These are phyloP conservation scores for Rhytidiadelphus loreus DNA, from an alignment of 225 moss, liverwort and hornwort genomes.

Conservation along the genomic window DNA sequence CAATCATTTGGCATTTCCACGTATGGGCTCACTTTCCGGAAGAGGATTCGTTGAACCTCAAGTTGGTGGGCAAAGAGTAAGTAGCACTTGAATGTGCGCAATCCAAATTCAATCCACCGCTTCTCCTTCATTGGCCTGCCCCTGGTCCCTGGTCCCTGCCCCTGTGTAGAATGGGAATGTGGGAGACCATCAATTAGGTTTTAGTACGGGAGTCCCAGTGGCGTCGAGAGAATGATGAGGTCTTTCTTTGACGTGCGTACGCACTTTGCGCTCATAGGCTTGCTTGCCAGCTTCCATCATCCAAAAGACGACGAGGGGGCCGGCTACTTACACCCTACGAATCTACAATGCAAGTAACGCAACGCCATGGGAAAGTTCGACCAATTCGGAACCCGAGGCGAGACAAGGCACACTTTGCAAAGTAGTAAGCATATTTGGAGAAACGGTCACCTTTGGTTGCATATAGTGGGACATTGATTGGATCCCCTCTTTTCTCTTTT, in stretches of 20 bases:
- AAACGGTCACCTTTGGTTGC: not conserved
- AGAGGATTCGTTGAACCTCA: too few relatives aligned
- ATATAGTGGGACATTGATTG: not conserved
- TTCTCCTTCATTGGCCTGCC: not conserved
- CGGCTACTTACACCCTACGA: too few relatives aligned
- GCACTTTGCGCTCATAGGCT: not conserved
- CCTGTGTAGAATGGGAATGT: not conserved
- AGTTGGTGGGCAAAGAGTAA: not conserved
- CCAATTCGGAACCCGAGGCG: not conserved
- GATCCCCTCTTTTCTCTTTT: not conserved
- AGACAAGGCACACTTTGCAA: accelerated
- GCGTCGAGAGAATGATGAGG: not conserved
- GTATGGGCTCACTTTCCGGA: too few relatives aligned
- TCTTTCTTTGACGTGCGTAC: not conserved
- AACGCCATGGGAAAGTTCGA: not conserved
- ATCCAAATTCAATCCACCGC: not conserved
- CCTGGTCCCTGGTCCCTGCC: too few relatives aligned
- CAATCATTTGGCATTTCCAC: not conserved
- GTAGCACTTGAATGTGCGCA: not conserved
- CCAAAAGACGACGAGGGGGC: too few relatives aligned
- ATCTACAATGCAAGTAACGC: too few relatives aligned
- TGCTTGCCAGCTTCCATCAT: not conserved
- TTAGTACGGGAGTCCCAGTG: not conserved
- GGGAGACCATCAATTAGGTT: not conserved
- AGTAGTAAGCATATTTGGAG: too few relatives aligned